phyloP scores from a whole-genome alignment of 768 basidiomycete genomes.

The Boletus huronensis region DNA sequence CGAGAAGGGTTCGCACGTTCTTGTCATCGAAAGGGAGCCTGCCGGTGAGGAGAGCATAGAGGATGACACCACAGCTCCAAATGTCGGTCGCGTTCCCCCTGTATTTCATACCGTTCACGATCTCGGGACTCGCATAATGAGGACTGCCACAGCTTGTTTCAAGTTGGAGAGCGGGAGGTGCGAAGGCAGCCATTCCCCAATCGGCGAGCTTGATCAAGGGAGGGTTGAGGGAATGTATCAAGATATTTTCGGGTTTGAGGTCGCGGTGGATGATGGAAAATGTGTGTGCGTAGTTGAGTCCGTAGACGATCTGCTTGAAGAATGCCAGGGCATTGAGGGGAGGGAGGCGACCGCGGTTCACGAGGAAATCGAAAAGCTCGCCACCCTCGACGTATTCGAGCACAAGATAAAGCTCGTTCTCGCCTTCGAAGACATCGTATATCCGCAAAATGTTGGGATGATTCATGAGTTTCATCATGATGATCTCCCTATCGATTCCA shows the following conservation, averaged over 20 bases:
- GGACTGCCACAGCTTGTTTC: conserved; percentile 96
- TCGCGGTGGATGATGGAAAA: conserved; percentile 98
- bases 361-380: conserved; percentile 94
- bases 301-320: conserved; percentile 95
- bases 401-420: conserved; percentile 86
- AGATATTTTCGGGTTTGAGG: conserved; percentile 95
- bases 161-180: conserved; percentile 76
- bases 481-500: conserved; percentile 91
- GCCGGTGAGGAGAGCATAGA: conserved; percentile 87
- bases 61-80: conserved; percentile 95
- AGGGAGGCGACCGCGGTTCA: conserved; percentile 79
- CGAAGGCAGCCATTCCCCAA: conserved; percentile 98
- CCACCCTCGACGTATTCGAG: conserved; percentile 96
- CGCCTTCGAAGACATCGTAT: conserved; percentile 93
- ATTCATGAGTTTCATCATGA: conserved; percentile 99
- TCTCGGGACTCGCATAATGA: conserved; percentile 96
- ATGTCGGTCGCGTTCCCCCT: conserved; percentile 89
- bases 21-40: conserved; percentile 93
- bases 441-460: conserved; percentile 96
- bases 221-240: conserved; percentile 78
- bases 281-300: conserved; percentile 93
- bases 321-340: conserved; percentile 81
- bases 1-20: conserved; percentile 69
- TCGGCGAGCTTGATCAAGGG: conserved; percentile 94
- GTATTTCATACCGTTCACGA: conserved; percentile 88